Conservation (phyloP, 148 eudicot genomes). For the Camellia japonica region DNA sequence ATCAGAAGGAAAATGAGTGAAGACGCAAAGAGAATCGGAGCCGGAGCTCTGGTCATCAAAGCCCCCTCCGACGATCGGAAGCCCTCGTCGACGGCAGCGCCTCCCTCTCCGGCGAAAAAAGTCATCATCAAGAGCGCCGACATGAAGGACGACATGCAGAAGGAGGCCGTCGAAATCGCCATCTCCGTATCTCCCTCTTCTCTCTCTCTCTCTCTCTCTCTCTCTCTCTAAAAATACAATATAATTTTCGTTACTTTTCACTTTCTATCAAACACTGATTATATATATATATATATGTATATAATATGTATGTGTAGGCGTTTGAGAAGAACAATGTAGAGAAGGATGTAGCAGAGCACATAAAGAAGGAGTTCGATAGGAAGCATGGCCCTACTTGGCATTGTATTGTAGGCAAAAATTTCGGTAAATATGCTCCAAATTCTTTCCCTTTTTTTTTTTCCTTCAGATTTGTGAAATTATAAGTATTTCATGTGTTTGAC, state of each 20-base stretch:
- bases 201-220: constrained; percentile 10
- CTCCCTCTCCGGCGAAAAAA: constrained; percentile 39
- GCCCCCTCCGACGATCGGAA: constrained; percentile 50
- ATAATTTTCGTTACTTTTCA: neutral
- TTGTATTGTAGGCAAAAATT: constrained; percentile 98
- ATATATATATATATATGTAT: neutral
- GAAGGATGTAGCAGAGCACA: constrained; percentile 95
- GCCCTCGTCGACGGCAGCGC: constrained; percentile 29
- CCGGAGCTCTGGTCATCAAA: constrained; percentile 16
- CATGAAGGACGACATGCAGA: constrained; percentile 79
- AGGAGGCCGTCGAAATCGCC: constrained; percentile 81
- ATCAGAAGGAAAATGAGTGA: constrained; percentile 10
- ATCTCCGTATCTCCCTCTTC: constrained; percentile 26
- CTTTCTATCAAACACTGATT: neutral
- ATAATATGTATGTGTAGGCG: constrained; percentile 41
- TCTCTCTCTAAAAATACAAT: neutral
- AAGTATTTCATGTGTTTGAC: neutral
- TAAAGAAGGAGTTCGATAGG: constrained; percentile 92
- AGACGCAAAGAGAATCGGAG: constrained; percentile 15
- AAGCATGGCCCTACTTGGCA: constrained; percentile 97
- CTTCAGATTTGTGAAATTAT: neutral
- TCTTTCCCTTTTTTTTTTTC: neutral
- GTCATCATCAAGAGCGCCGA: constrained; percentile 79
- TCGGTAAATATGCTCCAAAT: constrained; percentile 45
- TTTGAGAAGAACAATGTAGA: constrained; percentile 84